Conservation (phyloP, 1,284 basidiomycete genomes). For the Ceratobasidium sp. region DNA sequence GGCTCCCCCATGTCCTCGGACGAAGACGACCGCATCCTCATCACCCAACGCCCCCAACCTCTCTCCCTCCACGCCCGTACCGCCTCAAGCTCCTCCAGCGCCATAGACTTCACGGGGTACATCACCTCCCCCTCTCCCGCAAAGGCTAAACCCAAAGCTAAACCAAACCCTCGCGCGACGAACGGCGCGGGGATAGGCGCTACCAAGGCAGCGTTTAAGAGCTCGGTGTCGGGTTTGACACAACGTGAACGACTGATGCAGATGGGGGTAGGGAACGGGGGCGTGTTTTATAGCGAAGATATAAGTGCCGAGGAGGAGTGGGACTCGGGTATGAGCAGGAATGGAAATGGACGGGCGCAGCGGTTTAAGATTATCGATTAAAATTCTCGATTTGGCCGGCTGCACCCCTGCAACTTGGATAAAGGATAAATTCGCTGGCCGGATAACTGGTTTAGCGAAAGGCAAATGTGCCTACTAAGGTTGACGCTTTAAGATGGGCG, state of each 20-base stretch:
- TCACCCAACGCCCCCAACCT: not conserved
- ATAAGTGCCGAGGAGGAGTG: slow-evolving; percentile 2
- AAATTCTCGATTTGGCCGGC: too few relatives aligned
- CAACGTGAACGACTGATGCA: slow-evolving; percentile 20
- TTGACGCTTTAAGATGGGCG: too few relatives aligned
- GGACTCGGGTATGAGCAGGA: not conserved
- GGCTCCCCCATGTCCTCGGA: not conserved
- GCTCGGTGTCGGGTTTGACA: slow-evolving; percentile 27
- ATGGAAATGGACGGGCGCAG: too few relatives aligned
- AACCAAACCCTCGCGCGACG: not conserved
- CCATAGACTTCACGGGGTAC: slow-evolving; percentile 3
- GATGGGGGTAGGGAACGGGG: slow-evolving; percentile 20
- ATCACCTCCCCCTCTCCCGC: slow-evolving; percentile 4
- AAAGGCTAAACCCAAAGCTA: not conserved
- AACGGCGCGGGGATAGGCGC: not conserved
- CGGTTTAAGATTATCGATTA: too few relatives aligned
- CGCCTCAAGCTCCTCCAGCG: slow-evolving; percentile 10
- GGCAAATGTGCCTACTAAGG: too few relatives aligned
- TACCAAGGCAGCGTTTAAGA: slow-evolving; percentile 36
- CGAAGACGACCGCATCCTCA: slow-evolving; percentile 6
- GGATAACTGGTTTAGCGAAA: too few relatives aligned
- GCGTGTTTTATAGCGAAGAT: not conserved
- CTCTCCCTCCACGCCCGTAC: not conserved
- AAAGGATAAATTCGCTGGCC: too few relatives aligned
- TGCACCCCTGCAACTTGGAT: too few relatives aligned